Base-by-base conservation (phyloP, 2,329 filamentous ascomycete genomes). In the Trichoderma gracile region DNA sequence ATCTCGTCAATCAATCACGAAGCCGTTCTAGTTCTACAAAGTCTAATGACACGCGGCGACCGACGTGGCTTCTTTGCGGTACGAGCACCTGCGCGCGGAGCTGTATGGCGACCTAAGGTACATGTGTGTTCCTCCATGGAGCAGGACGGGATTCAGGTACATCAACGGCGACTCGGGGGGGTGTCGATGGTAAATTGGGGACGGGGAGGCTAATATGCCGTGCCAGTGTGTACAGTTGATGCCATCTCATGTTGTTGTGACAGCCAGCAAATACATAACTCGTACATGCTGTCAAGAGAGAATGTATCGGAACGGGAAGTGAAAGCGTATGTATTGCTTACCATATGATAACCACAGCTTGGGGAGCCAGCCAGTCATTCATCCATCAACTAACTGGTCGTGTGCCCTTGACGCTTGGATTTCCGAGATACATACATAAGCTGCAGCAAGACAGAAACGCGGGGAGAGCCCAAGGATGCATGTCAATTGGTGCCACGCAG, bases 401-500 rank as follows among this genome's bases (percentile, higher is more conserved):
- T 38, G 33, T 38, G 33, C 33, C 10, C 33, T 38, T 10, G 33
- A 38, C 33, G 10, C 33, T 38, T 14, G 3, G 5, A 14, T 38
- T 9, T 7, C 27, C 33, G 2, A 38, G 5, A 10, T 10, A 27
- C 27, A 27, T 27, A 33, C 8, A 38, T 38, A 38, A 45, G 42
- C 42, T 19, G 42, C 49, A 52, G 49, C 49, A 30, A 30, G 17
- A 21, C 27, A 57, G 19, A 25, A 27, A 50, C 46, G 57, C 57
- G 46, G 45, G 33, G 57, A 15, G 6, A 17, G 40, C 4, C 27
- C 40, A 54, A 21, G 25, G 25, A 33, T 8, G n/a, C 50, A 42
- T 23, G 27, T 33, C 64, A 63, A 66, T 52, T 66, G 64, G 64
- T 66, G 64, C 64, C 64, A 66, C 64, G 64, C 64, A 59, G 64